Percentiles rank a stretch among this genome's conserved stretches.
phyloP scores from a whole-genome alignment of 768 basidiomycete species.

The Mycena indigotica region DNA sequence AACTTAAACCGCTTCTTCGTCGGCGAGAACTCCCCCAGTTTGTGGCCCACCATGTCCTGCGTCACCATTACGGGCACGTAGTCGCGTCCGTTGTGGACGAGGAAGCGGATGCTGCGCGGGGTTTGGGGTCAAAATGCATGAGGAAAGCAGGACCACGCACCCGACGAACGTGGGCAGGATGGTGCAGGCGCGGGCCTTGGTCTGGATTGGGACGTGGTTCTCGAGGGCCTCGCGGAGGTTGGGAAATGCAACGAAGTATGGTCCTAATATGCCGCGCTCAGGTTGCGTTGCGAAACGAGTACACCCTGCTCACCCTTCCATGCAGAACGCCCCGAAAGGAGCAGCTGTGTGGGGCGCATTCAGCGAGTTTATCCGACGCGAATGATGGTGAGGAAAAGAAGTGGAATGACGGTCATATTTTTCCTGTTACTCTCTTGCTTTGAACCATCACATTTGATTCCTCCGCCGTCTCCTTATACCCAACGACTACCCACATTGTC shows the following conservation, averaged over 20 bases:
- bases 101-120: slow-evolving; percentile 78
- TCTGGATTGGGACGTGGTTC: slow-evolving; percentile 84
- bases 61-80: slow-evolving; percentile 85
- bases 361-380: background rate
- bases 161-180: slow-evolving; percentile 96
- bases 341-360: slow-evolving; percentile 67
- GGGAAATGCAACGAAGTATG: slow-evolving; percentile 92
- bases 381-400: too few relatives aligned
- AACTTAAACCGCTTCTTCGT: slow-evolving; percentile 87
- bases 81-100: slow-evolving; percentile 93
- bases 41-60: slow-evolving; percentile 99
- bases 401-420: too few relatives aligned
- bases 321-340: slow-evolving; percentile 72
- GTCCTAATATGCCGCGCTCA: slow-evolving; percentile 59
- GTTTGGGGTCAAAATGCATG: too few relatives aligned
- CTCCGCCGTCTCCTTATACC: too few relatives aligned
- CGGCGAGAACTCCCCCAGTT: slow-evolving; percentile 91
- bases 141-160: too few relatives aligned
- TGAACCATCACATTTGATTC: too few relatives aligned
- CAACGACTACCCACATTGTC: too few relatives aligned
- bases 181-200: slow-evolving; percentile 86
- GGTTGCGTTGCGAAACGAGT: background rate
- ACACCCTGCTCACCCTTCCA: slow-evolving; percentile 66
- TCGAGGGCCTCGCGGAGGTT: slow-evolving; percentile 79
- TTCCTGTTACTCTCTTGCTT: too few relatives aligned